phyloP scores from a whole-genome alignment of 2,329 filamentous ascomycete genomes.

The Thelonectria olida region DNA sequence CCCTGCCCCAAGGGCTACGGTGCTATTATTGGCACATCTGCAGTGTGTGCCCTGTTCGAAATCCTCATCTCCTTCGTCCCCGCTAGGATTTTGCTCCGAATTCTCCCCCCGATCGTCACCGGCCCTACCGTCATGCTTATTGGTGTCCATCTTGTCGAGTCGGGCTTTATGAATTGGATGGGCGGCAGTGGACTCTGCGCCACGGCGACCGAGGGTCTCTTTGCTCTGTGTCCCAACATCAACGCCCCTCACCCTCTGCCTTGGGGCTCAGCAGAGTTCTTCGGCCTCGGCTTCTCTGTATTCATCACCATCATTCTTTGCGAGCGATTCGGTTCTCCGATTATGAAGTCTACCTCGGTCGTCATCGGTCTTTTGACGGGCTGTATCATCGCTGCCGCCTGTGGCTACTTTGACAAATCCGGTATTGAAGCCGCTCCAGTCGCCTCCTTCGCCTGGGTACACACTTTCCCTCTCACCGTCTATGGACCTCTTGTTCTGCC shows the following conservation, averaged over 20 bases:
- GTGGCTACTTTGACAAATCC: slow-evolving; percentile 80
- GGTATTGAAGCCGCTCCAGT: slow-evolving; percentile 76
- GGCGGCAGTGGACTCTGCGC: slow-evolving; percentile 73
- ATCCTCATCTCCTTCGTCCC: slow-evolving; percentile 79
- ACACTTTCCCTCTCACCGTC: slow-evolving; percentile 77
- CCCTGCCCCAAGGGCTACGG: slow-evolving; percentile 83
- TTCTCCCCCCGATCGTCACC: slow-evolving; percentile 83
- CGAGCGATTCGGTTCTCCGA: slow-evolving; percentile 82
- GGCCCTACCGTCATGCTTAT: slow-evolving; percentile 77
- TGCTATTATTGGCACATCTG: slow-evolving; percentile 73
- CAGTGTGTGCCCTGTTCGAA: slow-evolving; percentile 74
- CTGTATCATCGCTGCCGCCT: slow-evolving; percentile 81
- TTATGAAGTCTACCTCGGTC: slow-evolving; percentile 85
- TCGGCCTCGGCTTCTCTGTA: slow-evolving; percentile 82
- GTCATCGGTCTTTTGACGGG: slow-evolving; percentile 78
- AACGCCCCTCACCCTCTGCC: slow-evolving; percentile 75
- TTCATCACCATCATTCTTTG: slow-evolving; percentile 83
- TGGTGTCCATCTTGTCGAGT: slow-evolving; percentile 75
- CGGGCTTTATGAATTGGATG: slow-evolving; percentile 81
- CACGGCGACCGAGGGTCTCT: slow-evolving; percentile 62
- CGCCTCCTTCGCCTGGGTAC: slow-evolving; percentile 80
- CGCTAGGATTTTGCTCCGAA: slow-evolving; percentile 71
- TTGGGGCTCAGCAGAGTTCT: slow-evolving; percentile 82
- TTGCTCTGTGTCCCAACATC: slow-evolving; percentile 72
- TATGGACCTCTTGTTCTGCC: slow-evolving; percentile 80